Percentiles rank a stretch among this genome's conserved stretches.
phyloP scores from a whole-genome alignment of 106 monocot species.

The Alisma plantagoaquatica region DNA sequence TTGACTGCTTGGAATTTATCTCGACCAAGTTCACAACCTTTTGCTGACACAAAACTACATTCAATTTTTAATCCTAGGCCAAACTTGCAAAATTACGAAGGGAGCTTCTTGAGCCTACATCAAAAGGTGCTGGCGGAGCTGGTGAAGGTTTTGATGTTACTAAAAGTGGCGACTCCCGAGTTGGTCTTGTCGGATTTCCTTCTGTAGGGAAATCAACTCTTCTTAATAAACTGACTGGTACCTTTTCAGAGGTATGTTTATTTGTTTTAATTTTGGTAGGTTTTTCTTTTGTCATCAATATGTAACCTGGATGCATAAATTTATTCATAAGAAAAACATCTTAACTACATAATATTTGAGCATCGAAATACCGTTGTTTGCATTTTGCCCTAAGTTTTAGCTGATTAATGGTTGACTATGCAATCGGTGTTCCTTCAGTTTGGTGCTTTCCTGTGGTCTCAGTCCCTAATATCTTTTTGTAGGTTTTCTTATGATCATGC shows the following conservation, averaged over 20 bases:
- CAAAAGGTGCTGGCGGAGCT: conserved; percentile 81
- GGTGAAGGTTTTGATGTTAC: conserved; percentile 99
- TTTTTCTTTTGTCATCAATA: background rate
- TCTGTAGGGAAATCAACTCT: conserved; percentile 99
- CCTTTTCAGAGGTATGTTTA: conserved; percentile 79
- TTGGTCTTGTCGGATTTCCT: conserved; percentile 96
- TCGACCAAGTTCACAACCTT: too few relatives aligned
- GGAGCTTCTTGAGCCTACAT: conserved; percentile 73
- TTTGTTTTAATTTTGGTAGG: background rate
- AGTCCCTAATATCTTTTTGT: too few relatives aligned
- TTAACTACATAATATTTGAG: too few relatives aligned
- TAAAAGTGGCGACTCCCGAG: conserved; percentile 96
- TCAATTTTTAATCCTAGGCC: conserved; percentile 45
- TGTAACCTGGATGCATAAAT: background rate
- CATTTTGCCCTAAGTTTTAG: too few relatives aligned
- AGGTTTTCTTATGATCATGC: too few relatives aligned
- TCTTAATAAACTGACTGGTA: conserved; percentile 92
- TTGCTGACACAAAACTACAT: too few relatives aligned
- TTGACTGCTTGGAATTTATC: too few relatives aligned
- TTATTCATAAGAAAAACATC: background rate
- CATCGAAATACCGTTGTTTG: too few relatives aligned
- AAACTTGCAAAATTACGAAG: conserved; percentile 93
- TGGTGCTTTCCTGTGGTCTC: too few relatives aligned
- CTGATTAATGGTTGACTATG: background rate
- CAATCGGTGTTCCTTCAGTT: background rate